phyloP scores from a whole-genome alignment of 2,329 filamentous ascomycete genomes.

The Ilyonectria sp. region DNA sequence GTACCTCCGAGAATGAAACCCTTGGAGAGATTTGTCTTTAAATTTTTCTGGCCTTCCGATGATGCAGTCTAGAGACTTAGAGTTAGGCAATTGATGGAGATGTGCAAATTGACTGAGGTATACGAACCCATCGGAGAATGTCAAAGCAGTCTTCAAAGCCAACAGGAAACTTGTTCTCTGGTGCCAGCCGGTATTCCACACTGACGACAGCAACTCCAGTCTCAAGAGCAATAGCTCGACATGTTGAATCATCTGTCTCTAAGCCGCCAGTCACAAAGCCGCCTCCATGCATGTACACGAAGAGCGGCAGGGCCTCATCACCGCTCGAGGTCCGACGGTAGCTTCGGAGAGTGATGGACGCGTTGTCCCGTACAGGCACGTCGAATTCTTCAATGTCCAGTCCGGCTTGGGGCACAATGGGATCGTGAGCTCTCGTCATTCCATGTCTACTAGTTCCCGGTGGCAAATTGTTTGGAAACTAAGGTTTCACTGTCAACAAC shows the following conservation, averaged over 20 bases:
- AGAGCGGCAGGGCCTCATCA: slow-evolving; percentile 33
- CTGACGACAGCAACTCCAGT: slow-evolving; percentile 57
- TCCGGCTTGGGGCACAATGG: slow-evolving; percentile 41
- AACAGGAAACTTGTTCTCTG: slow-evolving; percentile 64
- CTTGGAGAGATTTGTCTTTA: slow-evolving; percentile 58
- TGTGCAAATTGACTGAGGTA: background rate
- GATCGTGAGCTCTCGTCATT: slow-evolving; percentile 40
- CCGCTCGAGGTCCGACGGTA: slow-evolving; percentile 36
- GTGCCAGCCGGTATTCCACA: slow-evolving; percentile 66
- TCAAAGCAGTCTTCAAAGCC: slow-evolving; percentile 64
- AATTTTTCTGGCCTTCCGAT: slow-evolving; percentile 42
- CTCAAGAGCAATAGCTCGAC: slow-evolving; percentile 42
- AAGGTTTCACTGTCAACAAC: background rate
- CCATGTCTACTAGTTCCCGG: slow-evolving; percentile 25
- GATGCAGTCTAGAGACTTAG: slow-evolving; percentile 37
- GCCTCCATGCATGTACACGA: slow-evolving; percentile 48
- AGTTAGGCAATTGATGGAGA: slow-evolving; percentile 7
- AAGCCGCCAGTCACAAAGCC: slow-evolving; percentile 46
- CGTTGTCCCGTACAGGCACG: slow-evolving; percentile 38
- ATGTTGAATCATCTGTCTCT: slow-evolving; percentile 48
- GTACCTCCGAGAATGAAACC: slow-evolving; percentile 67
- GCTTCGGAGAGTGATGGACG: slow-evolving; percentile 38
- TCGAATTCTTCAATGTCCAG: slow-evolving; percentile 44
- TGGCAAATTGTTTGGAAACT: slow-evolving; percentile 48
- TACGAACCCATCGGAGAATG: slow-evolving; percentile 46